A percentile compares a stretch with the other conserved stretches of the same genome.
Evolutionary conservation across 495 filamentous ascomycete species (phyloP).

Genomic region (Penicillium silybi): DNA sequence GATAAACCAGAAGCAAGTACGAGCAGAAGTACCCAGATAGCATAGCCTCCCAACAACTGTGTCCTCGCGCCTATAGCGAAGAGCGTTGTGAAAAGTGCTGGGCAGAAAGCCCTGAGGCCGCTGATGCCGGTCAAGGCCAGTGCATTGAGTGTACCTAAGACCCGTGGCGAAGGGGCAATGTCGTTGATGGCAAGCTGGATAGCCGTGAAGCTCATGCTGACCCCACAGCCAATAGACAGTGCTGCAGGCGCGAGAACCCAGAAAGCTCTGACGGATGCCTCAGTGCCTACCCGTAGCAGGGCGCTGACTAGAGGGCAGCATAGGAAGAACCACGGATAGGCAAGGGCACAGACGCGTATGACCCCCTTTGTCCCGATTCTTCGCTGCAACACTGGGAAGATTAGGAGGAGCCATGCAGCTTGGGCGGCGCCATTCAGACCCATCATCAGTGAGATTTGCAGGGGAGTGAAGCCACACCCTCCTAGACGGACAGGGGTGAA

Average conservation of each 20-base stretch:
- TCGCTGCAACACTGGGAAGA: constrained; percentile 58
- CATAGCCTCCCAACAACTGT: constrained; percentile 55
- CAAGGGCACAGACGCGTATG: constrained; percentile 46
- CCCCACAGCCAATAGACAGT: constrained; percentile 49
- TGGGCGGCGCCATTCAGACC: constrained; percentile 56
- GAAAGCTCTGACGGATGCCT: constrained; percentile 36
- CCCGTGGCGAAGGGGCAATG: constrained; percentile 53
- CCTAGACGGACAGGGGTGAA: constrained; percentile 39
- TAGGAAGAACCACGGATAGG: constrained; percentile 57
- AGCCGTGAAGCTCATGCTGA: constrained; percentile 66
- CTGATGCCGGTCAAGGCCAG: constrained; percentile 53
- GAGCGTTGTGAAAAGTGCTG: constrained; percentile 56
- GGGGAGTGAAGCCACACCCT: constrained; percentile 55
- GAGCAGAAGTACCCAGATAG: constrained; percentile 61
- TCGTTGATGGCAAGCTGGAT: constrained; percentile 68
- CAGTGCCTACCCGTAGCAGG: constrained; percentile 41
- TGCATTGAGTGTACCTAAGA: constrained; percentile 62
- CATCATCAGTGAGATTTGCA: constrained; percentile 58
- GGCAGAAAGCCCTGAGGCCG: constrained; percentile 53
- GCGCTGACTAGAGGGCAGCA: constrained; percentile 47
- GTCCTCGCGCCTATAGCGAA: constrained; percentile 57
- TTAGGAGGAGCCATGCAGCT: constrained; percentile 59
- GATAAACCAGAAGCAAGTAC: constrained; percentile 43
- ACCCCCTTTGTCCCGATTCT: constrained; percentile 59
- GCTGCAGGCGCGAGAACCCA: constrained; percentile 47